Evolutionary conservation across 208 protist genomes (phyloP).

Genomic region (Wallacemonas sp.): DNA sequence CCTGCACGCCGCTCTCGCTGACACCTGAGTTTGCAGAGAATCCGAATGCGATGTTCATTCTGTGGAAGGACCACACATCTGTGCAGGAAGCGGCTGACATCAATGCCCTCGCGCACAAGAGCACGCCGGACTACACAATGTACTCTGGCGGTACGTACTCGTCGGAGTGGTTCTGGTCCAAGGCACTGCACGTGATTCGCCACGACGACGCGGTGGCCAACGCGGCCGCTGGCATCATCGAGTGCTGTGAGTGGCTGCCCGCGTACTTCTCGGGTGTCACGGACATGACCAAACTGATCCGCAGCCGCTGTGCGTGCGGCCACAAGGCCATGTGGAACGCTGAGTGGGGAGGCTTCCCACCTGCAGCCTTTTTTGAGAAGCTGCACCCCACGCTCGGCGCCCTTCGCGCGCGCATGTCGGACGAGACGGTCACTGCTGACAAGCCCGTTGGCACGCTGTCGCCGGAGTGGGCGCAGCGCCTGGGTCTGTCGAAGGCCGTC

Average conservation of each 20-base stretch:
- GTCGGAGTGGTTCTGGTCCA: conserved; percentile 69
- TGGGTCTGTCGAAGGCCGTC: conserved; percentile 36
- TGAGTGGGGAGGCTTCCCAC: conserved; percentile 55
- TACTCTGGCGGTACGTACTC: conserved; percentile 62
- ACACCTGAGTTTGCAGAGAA: conserved; percentile 37
- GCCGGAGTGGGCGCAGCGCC: conserved; percentile 36
- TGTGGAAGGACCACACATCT: conserved; percentile 69
- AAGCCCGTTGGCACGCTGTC: conserved; percentile 44
- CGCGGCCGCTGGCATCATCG: conserved; percentile 38
- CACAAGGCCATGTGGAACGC: conserved; percentile 72
- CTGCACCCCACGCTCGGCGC: conserved; percentile 38
- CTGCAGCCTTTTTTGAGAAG: conserved; percentile 44
- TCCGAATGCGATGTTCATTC: conserved; percentile 63
- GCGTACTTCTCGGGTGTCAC: conserved; percentile 43
- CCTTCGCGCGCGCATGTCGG: conserved; percentile 42
- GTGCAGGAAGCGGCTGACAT: conserved; percentile 51
- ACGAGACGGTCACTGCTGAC: conserved; percentile 39
- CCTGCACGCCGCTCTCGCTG: conserved; percentile 41
- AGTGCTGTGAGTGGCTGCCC: conserved; percentile 63
- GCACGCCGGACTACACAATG: conserved; percentile 47
- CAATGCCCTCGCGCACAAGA: conserved; percentile 40
- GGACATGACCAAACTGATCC: conserved; percentile 27
- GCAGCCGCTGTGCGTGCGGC: conserved; percentile 48
- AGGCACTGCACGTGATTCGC: conserved; percentile 47
- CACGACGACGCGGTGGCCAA: conserved; percentile 36